Evolutionary conservation across 2,329 filamentous ascomycete genomes (phyloP), one percentile per base, ranked within the genome.

Genomic region (Calonectria ilicicola): DNA sequence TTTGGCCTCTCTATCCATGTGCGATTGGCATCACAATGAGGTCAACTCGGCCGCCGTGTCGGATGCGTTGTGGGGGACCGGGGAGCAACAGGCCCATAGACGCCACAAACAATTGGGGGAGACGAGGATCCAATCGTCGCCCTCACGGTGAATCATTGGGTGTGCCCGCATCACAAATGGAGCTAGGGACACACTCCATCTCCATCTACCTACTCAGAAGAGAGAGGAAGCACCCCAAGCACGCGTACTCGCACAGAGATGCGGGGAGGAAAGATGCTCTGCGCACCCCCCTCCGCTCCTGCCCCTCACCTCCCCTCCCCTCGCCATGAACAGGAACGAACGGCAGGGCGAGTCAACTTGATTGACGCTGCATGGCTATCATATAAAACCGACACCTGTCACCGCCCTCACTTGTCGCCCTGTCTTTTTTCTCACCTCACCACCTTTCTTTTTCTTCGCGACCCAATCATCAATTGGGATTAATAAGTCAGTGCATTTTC

Each of bases 361-460:
- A 69, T 53, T 35, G n/a, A 23, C 23, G 26, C 10, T 9, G 32
- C 29, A 21, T 60, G 35, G 32, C 14, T 23, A 23, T 23, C 32
- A 17, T 70, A 65, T 70, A 70, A 65, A 65, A 40, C 21, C 38
- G 40, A 63, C 38, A 27, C 58, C 23, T n/a, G 38, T 60, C 53
- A 60, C 53, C 53, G 35, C 58, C 40, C 44, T 42, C 23, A 14
- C 53, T 35, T 5, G 6, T 26, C n/a, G 32, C 10, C 5, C n/a
- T 27, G 35, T 26, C 21, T 40, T 21, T 19, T 19, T 21, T 47
- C 53, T n/a, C 6, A 40, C 26, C n/a, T 19, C 49, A 32, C 29
- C 49, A 5, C 49, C 32, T 35, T 35, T 35, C 10, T 35, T 35
- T 35, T 53, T 26, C 5, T 53, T 53, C 26, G n/a, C 49, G 19